Evolutionary conservation across 108 stramenopile species (phyloP).

Genomic region (Pseudonitzschia pungens): DNA sequence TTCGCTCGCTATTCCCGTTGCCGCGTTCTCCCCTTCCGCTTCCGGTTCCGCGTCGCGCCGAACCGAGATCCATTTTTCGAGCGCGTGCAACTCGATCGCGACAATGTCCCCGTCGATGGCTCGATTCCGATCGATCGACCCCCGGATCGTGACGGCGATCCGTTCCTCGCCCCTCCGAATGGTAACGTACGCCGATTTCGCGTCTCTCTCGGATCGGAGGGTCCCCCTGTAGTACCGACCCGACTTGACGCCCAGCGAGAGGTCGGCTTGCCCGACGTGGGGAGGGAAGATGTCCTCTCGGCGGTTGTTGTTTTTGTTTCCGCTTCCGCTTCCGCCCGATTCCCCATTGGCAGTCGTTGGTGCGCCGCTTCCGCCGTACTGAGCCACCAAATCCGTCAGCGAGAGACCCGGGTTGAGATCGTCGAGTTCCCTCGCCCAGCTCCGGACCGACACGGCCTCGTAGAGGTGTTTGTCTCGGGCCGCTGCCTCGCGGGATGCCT

Average conservation of each 20-base stretch:
- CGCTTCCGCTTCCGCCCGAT: not conserved
- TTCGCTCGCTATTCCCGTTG: slow-evolving; percentile 61
- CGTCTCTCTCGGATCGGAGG: slow-evolving; percentile 48
- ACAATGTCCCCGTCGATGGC: slow-evolving; percentile 97
- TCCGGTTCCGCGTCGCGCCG: not conserved
- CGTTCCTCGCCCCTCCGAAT: slow-evolving; percentile 74
- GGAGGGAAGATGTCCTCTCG: slow-evolving; percentile 35
- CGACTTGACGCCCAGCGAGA: slow-evolving; percentile 64
- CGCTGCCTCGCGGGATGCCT: slow-evolving; percentile 52
- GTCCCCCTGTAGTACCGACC: slow-evolving; percentile 71
- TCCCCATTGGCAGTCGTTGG: not conserved
- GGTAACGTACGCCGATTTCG: slow-evolving; percentile 55
- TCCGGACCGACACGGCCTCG: slow-evolving; percentile 57
- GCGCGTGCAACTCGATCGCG: slow-evolving; percentile 73
- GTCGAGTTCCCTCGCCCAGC: slow-evolving; percentile 66
- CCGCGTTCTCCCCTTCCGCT: slow-evolving; percentile 19
- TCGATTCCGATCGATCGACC: slow-evolving; percentile 78
- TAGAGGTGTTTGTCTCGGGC: slow-evolving; percentile 39
- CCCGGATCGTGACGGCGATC: slow-evolving; percentile 70
- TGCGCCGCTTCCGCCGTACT: slow-evolving; percentile 51
- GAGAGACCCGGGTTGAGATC: slow-evolving; percentile 57
- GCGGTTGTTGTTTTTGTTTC: too few relatives aligned
- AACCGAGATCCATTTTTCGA: slow-evolving; percentile 63
- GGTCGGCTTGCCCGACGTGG: slow-evolving; percentile 52
- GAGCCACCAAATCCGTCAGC: slow-evolving; percentile 74